Evolutionary conservation across 345 rosid genomes (phyloP), one percentile per base, ranked within the genome.

Genomic region (Salix dunnii): DNA sequence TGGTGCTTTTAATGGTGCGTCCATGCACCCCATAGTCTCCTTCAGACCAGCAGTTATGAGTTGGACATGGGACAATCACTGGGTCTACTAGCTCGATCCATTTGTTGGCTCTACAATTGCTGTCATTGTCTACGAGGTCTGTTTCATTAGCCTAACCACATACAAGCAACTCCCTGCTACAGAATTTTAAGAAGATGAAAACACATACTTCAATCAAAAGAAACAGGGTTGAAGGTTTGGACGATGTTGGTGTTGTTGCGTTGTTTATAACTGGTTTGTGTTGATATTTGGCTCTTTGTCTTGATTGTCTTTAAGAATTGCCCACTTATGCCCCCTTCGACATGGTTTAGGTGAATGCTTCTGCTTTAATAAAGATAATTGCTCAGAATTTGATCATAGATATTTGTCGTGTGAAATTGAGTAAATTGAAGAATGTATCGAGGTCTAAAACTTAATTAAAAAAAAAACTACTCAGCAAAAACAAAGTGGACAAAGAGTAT

Each of bases 71-170:
- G 61, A 25, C 68, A 70, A 23, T 76, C 84, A 81, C 76, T 81
- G 84, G 84, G 84, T 81, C 43, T 81, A 81, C 43, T 81, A 79
- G 84, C 81, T 81, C 27, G 84, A 79, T 11, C 84, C 84, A 23
- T 81, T 81, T 36, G 31, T 65, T 10, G 84, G 84, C 0, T 78
- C 78, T 8, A 81, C 53, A 25, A 81, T 81, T 14, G 81, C 84
- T 1, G 84, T 78, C 11, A 3, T 81, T 21, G 76, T 81, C 42
- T 81, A 81, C 18, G 84, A 81, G 63, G 20, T 23, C 18, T 49
- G 77, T 46, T 77, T 81, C 81, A 81, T 81, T 64, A 42, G 40
- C 78, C 74, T 78, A 53, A 33, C 17, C 73, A 77, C 84, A 63
- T 78, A 81, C 14, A 78, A 81, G 33, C 84, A 51, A 25, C 60